Conservation (phyloP, 2,329 filamentous ascomycete genomes). For the Botrytis paeoniae region DNA sequence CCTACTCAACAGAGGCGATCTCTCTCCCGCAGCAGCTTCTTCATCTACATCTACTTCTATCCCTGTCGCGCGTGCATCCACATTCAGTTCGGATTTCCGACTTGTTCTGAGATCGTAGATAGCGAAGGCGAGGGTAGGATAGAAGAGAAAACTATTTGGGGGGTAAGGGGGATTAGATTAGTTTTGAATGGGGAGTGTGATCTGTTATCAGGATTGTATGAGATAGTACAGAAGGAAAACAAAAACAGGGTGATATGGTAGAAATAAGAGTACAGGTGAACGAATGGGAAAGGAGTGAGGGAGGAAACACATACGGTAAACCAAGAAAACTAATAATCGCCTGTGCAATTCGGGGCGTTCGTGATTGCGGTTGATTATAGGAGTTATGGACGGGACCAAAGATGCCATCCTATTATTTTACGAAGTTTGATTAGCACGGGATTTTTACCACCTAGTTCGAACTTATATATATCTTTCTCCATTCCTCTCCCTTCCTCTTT, state of each 20-base stretch:
- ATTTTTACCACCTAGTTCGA: not conserved
- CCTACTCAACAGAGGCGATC: not conserved
- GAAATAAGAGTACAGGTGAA: not conserved
- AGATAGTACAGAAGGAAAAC: not conserved
- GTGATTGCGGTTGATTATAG: not conserved
- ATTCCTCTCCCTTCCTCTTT: not conserved
- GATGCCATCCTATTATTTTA: not conserved
- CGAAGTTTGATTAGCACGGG: not conserved
- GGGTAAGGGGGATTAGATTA: not conserved
- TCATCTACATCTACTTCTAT: not conserved
- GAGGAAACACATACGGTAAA: not conserved
- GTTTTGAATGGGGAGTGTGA: not conserved
- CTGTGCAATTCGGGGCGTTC: not conserved
- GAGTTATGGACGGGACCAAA: not conserved
- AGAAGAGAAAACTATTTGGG: not conserved
- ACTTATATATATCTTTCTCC: not conserved
- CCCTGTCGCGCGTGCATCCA: not conserved
- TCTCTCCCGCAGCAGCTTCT: not conserved
- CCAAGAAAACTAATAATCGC: not conserved
- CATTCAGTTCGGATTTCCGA: not conserved
- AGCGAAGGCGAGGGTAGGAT: not conserved
- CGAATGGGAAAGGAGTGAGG: accelerated
- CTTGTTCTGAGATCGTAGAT: not conserved
- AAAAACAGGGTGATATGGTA: accelerated
- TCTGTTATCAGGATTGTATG: not conserved